Conservation (phyloP, 345 rosid species). For the Durio zibethinus region DNA sequence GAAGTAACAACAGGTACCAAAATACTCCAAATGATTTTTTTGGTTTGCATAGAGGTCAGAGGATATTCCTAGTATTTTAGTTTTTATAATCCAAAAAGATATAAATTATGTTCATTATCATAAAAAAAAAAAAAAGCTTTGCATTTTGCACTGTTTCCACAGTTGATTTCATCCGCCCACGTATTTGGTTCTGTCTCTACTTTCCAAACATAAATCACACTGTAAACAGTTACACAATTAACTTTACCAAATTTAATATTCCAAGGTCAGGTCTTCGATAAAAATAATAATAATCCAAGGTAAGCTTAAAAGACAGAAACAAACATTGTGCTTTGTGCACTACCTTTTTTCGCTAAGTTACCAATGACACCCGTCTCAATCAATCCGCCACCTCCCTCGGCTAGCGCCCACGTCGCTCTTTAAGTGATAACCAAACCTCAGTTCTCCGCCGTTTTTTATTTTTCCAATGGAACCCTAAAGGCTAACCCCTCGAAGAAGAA, state of each 20-base stretch:
- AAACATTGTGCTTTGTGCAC: no score
- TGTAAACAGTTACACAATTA: not conserved
- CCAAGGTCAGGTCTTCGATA: no score
- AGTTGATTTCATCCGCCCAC: not conserved
- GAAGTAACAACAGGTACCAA: no score
- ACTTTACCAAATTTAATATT: not conserved
- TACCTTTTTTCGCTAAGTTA: no score
- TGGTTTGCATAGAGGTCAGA: no score
- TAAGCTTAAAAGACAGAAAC: not conserved
- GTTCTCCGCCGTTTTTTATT: not conserved
- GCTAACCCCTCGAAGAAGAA: not conserved
- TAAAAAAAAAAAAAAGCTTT: not conserved
- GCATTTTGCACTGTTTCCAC: not conserved
- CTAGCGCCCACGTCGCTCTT: not conserved
- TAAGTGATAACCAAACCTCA: not conserved
- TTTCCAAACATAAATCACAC: not conserved
- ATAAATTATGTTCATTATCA: no score
- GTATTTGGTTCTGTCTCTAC: not conserved
- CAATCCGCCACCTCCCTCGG: not conserved
- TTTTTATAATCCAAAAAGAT: no score
- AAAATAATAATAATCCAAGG: no score
- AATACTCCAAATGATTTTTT: no score
- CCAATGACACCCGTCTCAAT: conserved; percentile 3
- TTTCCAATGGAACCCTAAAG: conserved; percentile 2
- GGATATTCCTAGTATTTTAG: no score